A percentile compares a stretch with the other conserved stretches of the same genome.
phyloP scores from a whole-genome alignment of 2,329 filamentous ascomycete species.

The Neospermospora avenae region DNA sequence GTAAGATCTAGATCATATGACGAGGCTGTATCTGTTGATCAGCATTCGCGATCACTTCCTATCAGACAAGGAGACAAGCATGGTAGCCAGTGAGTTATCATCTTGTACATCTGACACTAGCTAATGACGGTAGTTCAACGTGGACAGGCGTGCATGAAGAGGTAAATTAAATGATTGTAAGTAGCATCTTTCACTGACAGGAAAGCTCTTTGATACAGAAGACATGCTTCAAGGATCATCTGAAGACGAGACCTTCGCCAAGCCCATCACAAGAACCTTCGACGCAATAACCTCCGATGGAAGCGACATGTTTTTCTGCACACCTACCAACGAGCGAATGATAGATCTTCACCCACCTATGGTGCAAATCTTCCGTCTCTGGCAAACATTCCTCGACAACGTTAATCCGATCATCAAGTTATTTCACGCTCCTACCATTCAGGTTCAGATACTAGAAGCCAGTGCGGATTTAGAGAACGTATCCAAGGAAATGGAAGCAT shows the following conservation, averaged over 20 bases:
- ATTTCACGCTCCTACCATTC: slow-evolving; percentile 63
- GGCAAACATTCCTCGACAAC: slow-evolving; percentile 68
- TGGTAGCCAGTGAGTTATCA: slow-evolving; percentile 1
- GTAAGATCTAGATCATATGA: background rate
- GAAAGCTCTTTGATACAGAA: slow-evolving; percentile 32
- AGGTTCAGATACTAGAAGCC: slow-evolving; percentile 62
- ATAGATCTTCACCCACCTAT: slow-evolving; percentile 51
- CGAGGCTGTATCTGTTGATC: background rate
- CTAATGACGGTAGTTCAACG: background rate
- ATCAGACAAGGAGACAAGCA: background rate
- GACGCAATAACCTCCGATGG: slow-evolving; percentile 26
- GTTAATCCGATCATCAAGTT: slow-evolving; percentile 68
- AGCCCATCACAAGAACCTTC: slow-evolving; percentile 28
- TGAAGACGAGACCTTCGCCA: slow-evolving; percentile 26
- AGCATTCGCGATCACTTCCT: background rate
- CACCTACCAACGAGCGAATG: slow-evolving; percentile 41
- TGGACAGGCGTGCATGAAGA: slow-evolving; percentile 1
- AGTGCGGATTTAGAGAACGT: slow-evolving; percentile 46
- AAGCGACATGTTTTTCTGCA: slow-evolving; percentile 45
- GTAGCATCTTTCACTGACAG: background rate
- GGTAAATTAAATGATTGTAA: background rate
- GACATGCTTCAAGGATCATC: slow-evolving; percentile 35
- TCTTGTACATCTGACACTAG: background rate
- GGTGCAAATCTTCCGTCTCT: slow-evolving; percentile 61
- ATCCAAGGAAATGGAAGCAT: slow-evolving; percentile 54